A percentile compares a stretch with the other conserved stretches of the same genome.
These are phyloP conservation scores for Blastobotrys americana DNA, from an alignment of 805 yeast species.

Conservation along the genomic window DNA sequence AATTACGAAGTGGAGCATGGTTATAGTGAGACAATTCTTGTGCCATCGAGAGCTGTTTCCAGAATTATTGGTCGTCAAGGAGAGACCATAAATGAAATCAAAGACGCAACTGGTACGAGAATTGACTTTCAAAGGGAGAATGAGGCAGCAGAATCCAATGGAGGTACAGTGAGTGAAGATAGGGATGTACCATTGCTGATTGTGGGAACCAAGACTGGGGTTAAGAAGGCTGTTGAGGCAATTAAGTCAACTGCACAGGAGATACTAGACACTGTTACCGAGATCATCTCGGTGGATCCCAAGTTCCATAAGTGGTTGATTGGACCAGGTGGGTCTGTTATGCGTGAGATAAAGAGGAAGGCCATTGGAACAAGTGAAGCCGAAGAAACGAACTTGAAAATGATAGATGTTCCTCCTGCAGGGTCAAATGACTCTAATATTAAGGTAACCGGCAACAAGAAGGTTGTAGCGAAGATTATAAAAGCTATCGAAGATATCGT, in stretches of 20 bases:
- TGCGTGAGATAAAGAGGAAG: constrained; percentile 62
- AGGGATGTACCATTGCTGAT: constrained; percentile 59
- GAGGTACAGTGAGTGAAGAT: too few species aligned
- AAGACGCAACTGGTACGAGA: constrained; percentile 52
- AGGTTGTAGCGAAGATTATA: constrained; percentile 61
- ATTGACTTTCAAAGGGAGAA: constrained; percentile 42
- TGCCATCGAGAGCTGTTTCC: constrained; percentile 71
- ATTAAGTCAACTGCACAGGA: constrained; percentile 59
- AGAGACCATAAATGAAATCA: constrained; percentile 71
- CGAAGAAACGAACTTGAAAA: constrained; percentile 37
- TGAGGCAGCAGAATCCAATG: constrained; percentile 38
- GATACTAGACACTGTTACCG: constrained; percentile 52
- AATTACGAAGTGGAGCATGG: constrained; percentile 87
- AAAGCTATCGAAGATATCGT: constrained; percentile 57
- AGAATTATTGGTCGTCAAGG: constrained; percentile 87
- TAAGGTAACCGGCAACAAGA: constrained; percentile 66
- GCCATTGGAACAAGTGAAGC: constrained; percentile 64
- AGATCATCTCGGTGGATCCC: constrained; percentile 58
- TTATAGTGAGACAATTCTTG: constrained; percentile 49
- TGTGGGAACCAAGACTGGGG: constrained; percentile 69
- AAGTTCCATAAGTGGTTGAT: constrained; percentile 67
- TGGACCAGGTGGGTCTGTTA: constrained; percentile 70
- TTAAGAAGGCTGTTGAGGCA: constrained; percentile 60
- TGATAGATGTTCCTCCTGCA: constrained; percentile 64
- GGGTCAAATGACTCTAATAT: constrained; percentile 45